Conservation (phyloP, 257 asterid genomes). For the Plectranthus barbatus region DNA sequence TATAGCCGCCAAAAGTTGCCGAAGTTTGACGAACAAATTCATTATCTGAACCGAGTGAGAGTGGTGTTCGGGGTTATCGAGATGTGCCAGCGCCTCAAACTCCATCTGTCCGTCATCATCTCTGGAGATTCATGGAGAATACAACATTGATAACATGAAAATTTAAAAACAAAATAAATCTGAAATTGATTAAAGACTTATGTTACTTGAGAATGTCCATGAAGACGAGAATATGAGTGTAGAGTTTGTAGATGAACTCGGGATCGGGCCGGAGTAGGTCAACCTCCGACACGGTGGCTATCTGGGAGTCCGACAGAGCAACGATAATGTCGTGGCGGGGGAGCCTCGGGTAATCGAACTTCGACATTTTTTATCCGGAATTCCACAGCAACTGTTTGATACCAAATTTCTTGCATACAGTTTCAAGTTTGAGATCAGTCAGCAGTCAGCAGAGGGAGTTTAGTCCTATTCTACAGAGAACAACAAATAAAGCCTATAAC, state of each 20-base stretch:
- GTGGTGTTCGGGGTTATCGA: conserved; percentile 77
- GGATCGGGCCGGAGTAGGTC: conserved; percentile 53
- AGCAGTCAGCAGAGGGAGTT: too few relatives aligned
- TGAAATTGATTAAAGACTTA: conserved; percentile 1
- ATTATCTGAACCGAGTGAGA: conserved; percentile 41
- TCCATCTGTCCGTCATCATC: conserved; percentile 72
- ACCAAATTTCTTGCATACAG: too few relatives aligned
- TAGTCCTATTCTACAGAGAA: too few relatives aligned
- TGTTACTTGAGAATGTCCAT: conserved; percentile 44
- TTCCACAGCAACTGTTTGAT: too few relatives aligned
- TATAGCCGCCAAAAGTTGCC: conserved; percentile 35
- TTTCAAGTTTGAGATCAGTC: too few relatives aligned
- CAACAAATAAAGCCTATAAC: too few relatives aligned
- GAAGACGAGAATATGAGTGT: conserved; percentile 43
- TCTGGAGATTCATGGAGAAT: conserved; percentile 24
- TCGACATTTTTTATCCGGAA: too few relatives aligned
- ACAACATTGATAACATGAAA: background rate
- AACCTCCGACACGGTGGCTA: conserved; percentile 53
- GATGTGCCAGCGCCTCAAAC: conserved; percentile 66
- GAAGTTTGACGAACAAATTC: conserved; percentile 46
- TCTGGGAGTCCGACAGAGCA: conserved; percentile 37
- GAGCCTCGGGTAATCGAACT: conserved; percentile 51
- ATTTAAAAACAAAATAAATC: too few relatives aligned
- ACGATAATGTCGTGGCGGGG: conserved; percentile 44
- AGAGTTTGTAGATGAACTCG: conserved; percentile 57